A percentile compares a stretch with the other conserved stretches of the same genome.
phyloP scores from a whole-genome alignment of 305 asterid genomes.

The Fraxinus albicans region DNA sequence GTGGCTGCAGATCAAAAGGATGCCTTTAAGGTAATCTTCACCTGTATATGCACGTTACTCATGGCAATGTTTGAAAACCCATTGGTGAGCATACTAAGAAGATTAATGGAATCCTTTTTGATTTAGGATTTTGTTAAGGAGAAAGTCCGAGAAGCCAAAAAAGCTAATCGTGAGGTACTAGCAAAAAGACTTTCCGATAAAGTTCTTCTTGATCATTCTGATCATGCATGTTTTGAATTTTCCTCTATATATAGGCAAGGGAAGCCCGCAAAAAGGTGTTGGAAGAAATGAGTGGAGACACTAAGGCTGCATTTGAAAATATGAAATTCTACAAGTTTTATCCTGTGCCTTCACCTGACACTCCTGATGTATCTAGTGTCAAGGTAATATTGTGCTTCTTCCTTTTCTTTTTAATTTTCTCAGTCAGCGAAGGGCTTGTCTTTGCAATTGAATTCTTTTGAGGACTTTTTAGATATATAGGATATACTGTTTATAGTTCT shows the following conservation, averaged over 20 bases:
- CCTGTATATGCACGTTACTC: not conserved
- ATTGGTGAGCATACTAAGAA: not conserved
- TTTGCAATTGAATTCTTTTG: not conserved
- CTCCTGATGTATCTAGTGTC: slow-evolving; percentile 66
- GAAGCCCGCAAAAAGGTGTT: slow-evolving; percentile 72
- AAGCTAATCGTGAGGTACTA: slow-evolving; percentile 69
- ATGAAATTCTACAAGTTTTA: slow-evolving; percentile 74
- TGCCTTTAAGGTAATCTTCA: slow-evolving; percentile 37
- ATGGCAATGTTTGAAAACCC: not conserved
- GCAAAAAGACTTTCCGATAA: not conserved
- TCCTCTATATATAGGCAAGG: slow-evolving; percentile 50
- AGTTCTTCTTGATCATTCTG: not conserved
- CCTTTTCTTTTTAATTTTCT: not conserved
- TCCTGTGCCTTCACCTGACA: slow-evolving; percentile 61
- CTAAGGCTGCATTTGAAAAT: slow-evolving; percentile 61
- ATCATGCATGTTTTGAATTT: slow-evolving; percentile 3
- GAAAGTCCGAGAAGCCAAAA: slow-evolving; percentile 74
- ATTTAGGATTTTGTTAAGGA: slow-evolving; percentile 60
- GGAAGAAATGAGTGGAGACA: slow-evolving; percentile 64
- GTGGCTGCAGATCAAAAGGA: slow-evolving; percentile 44
- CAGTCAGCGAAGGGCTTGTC: not conserved
- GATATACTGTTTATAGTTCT: not conserved
- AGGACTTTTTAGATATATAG: not conserved
- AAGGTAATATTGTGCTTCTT: slow-evolving; percentile 45
- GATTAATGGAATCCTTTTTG: not conserved